Conservation (phyloP, 805 yeast genomes). For the Starmerella khaoyaiensis region DNA sequence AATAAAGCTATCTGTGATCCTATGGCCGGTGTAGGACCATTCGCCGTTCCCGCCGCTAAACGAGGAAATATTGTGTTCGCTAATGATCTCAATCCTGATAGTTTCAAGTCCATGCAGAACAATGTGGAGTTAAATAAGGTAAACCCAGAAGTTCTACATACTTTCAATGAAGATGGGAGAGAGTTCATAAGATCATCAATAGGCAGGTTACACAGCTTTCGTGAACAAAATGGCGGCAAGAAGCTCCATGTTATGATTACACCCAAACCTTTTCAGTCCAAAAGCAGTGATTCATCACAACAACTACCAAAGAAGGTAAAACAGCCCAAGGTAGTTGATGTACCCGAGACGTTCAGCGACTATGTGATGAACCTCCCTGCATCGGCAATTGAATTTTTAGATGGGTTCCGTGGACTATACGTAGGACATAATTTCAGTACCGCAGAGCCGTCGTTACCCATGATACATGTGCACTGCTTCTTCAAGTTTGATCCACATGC, state of each 20-base stretch:
- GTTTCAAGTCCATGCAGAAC: slow-evolving; percentile 52
- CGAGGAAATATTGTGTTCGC: slow-evolving; percentile 71
- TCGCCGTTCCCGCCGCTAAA: slow-evolving; percentile 90
- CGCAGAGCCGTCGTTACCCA: slow-evolving; percentile 50
- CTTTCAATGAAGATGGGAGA: slow-evolving; percentile 65
- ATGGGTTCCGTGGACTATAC: slow-evolving; percentile 66
- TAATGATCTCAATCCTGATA: slow-evolving; percentile 84
- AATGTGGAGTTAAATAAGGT: slow-evolving; percentile 60
- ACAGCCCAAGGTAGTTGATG: slow-evolving; percentile 16
- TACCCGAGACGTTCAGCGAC: slow-evolving; percentile 48
- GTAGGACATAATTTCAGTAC: slow-evolving; percentile 26
- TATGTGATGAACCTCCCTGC: slow-evolving; percentile 96
- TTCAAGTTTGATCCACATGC: slow-evolving; percentile 72
- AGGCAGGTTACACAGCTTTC: slow-evolving; percentile 37
- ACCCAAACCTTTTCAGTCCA: slow-evolving; percentile 7
- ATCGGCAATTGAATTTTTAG: slow-evolving; percentile 70
- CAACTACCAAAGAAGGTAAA: background rate
- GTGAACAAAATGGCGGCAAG: slow-evolving; percentile 24
- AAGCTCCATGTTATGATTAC: slow-evolving; percentile 19
- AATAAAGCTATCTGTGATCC: slow-evolving; percentile 84
- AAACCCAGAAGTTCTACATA: slow-evolving; percentile 40
- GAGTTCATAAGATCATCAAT: slow-evolving; percentile 59
- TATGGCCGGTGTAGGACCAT: slow-evolving; percentile 98
- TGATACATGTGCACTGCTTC: slow-evolving; percentile 81
- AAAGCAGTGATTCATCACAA: slow-evolving; percentile 1